phyloP scores from a whole-genome alignment of 192 early-diverging fungal genomes.

The Kickxella alabastrina region DNA sequence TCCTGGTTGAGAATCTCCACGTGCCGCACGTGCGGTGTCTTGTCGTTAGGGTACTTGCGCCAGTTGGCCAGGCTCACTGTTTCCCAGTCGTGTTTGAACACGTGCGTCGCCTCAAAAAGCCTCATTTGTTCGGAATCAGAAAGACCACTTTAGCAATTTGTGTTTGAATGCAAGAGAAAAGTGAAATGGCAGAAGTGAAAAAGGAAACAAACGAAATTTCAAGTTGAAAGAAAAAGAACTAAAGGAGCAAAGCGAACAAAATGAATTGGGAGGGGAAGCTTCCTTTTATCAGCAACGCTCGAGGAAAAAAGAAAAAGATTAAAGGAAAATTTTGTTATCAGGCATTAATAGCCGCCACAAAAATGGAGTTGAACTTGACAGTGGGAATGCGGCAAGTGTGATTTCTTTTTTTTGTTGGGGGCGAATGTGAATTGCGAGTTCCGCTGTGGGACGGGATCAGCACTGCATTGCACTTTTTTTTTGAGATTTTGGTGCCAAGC shows the following conservation, averaged over 20 bases:
- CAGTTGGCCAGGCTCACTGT: slow-evolving; percentile 84
- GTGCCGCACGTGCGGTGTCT: slow-evolving; percentile 84
- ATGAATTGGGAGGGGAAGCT: too few relatives aligned
- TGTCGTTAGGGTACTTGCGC: slow-evolving; percentile 97
- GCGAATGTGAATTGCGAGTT: too few relatives aligned
- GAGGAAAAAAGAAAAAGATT: not conserved
- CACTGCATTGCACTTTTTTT: too few relatives aligned
- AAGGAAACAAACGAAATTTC: not conserved
- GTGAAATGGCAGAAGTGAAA: not conserved
- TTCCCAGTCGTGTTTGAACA: slow-evolving; percentile 78
- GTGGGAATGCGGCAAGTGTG: too few relatives aligned
- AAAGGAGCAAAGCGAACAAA: not conserved
- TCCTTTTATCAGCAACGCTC: slow-evolving; percentile 1
- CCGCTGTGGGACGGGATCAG: too few relatives aligned
- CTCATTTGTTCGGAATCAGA: too few relatives aligned
- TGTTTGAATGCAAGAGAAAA: slow-evolving; percentile 1
- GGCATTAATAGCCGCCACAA: too few relatives aligned
- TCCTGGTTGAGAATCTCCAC: slow-evolving; percentile 84
- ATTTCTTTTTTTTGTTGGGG: too few relatives aligned
- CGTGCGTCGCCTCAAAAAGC: slow-evolving; percentile 76
- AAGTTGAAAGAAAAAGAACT: slow-evolving; percentile 1
- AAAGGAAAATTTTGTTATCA: slow-evolving; percentile 1
- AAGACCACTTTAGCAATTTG: not conserved
- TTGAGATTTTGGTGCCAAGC: too few relatives aligned
- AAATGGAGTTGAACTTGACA: too few relatives aligned